A percentile compares a stretch with the other conserved stretches of the same genome.
Conservation (phyloP, 2,329 filamentous ascomycete genomes). For the Westerdykella ornata region DNA sequence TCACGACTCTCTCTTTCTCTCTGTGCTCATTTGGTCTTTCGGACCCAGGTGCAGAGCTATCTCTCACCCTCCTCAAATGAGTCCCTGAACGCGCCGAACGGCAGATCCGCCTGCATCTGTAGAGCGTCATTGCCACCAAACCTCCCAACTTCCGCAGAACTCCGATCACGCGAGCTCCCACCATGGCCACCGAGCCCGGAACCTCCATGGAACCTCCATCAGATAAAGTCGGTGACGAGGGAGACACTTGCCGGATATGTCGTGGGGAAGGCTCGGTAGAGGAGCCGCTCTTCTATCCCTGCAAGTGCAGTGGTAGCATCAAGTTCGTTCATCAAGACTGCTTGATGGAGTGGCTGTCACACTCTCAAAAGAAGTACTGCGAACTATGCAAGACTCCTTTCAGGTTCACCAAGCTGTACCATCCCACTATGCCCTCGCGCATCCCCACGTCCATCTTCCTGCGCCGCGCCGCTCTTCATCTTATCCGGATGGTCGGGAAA, state of each 20-base stretch:
- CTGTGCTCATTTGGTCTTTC: too few relatives aligned
- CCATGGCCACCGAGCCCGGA: constrained; percentile 20
- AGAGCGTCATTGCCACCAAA: not conserved
- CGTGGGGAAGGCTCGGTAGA: constrained; percentile 74
- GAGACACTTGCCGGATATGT: constrained; percentile 94
- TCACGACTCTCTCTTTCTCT: too few relatives aligned
- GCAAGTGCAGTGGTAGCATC: constrained; percentile 98
- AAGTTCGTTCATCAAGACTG: constrained; percentile 98
- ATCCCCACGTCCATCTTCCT: constrained; percentile 77
- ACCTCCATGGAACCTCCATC: constrained; percentile 7
- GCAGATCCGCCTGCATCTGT: constrained; percentile 14
- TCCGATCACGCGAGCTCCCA: constrained; percentile 1
- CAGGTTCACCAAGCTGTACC: constrained; percentile 95
- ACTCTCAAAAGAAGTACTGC: constrained; percentile 99
- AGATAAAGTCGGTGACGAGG: constrained; percentile 42
- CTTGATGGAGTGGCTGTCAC: constrained; percentile 96
- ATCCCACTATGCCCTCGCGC: constrained; percentile 81
- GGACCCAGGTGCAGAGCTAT: too few relatives aligned
- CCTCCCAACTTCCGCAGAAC: constrained; percentile 1
- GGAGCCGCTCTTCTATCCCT: constrained; percentile 92
- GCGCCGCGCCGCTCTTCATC: constrained; percentile 68
- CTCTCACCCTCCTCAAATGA: constrained; percentile 14
- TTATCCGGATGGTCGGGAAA: constrained; percentile 62
- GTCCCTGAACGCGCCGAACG: constrained; percentile 19
- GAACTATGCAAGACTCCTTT: constrained; percentile 98